Evolutionary conservation across 2,329 filamentous ascomycete genomes (phyloP).

Genomic region (Colletotrichum zoysiae): DNA sequence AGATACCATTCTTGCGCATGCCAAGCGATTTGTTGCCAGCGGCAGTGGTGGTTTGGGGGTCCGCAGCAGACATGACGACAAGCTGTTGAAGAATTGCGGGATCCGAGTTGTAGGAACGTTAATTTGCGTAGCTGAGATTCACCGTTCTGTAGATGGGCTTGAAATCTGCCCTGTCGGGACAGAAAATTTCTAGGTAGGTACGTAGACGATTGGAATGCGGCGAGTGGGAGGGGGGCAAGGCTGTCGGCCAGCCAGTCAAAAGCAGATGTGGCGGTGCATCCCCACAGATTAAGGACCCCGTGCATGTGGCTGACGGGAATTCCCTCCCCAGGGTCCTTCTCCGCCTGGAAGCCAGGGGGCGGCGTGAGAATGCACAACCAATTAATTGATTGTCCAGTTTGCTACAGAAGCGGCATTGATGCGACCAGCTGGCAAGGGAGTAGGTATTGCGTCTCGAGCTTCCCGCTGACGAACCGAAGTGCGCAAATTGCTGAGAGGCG

Average conservation of each 20-base stretch:
- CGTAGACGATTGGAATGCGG: conserved; percentile 31
- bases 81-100: conserved; percentile 29
- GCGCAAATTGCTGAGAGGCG: conserved; percentile 1
- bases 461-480: background rate
- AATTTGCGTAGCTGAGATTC: conserved; percentile 37
- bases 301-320: conserved; percentile 19
- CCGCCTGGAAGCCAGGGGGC: conserved; percentile 4
- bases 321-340: conserved; percentile 25
- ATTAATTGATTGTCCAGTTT: conserved; percentile 2
- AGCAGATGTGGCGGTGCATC: conserved; percentile 26
- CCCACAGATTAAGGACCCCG: conserved; percentile 17
- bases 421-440: background rate
- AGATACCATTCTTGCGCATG: conserved; percentile 86
- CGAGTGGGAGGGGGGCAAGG: conserved; percentile 23
- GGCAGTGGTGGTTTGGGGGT: conserved; percentile 49
- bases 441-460: background rate
- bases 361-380: conserved; percentile 11
- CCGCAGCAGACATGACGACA: conserved; percentile 58
- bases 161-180: conserved; percentile 18
- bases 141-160: conserved; percentile 25
- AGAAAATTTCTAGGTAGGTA: conserved; percentile 27
- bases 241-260: conserved; percentile 5
- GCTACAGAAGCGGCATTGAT: conserved; percentile 1
- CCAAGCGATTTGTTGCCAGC: conserved; percentile 63
- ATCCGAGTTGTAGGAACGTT: conserved; percentile 29